These are phyloP conservation scores for Collybia nuda DNA, from an alignment of 768 basidiomycete species.

Conservation along the genomic window DNA sequence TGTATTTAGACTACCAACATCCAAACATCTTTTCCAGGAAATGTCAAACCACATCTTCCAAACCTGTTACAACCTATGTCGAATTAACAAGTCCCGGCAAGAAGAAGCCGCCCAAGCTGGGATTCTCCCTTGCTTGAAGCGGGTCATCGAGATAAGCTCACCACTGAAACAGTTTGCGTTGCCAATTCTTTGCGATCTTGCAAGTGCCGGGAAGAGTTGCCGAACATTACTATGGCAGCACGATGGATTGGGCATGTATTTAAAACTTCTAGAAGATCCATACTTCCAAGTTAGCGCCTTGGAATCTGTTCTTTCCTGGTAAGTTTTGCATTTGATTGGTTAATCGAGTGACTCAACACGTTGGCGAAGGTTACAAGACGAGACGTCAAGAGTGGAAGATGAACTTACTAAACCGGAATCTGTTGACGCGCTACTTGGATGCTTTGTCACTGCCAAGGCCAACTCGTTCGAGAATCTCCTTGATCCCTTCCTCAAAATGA, in stretches of 20 bases:
- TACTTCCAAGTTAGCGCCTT: constrained; percentile 92
- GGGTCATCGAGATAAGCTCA: constrained; percentile 84
- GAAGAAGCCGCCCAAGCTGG: constrained; percentile 97
- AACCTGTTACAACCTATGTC: constrained; percentile 94
- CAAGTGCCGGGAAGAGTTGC: constrained; percentile 92
- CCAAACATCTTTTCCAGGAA: constrained; percentile 56
- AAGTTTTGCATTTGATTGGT: constrained; percentile 18
- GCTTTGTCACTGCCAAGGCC: constrained; percentile 84
- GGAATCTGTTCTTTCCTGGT: constrained; percentile 92
- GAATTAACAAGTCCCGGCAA: constrained; percentile 90
- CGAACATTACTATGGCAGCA: constrained; percentile 91
- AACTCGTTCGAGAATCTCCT: constrained; percentile 91
- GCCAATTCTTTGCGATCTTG: constrained; percentile 94
- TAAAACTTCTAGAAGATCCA: constrained; percentile 76
- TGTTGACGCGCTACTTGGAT: constrained; percentile 67
- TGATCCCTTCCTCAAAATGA: constrained; percentile 90
- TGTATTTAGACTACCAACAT: neutral
- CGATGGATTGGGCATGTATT: constrained; percentile 81
- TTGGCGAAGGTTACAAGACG: constrained; percentile 81
- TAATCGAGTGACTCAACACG: neutral
- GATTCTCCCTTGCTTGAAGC: constrained; percentile 88
- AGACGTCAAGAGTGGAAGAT: constrained; percentile 92
- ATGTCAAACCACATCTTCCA: constrained; percentile 97
- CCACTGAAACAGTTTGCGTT: constrained; percentile 97
- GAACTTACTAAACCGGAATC: constrained; percentile 68